Evolutionary conservation across 2,329 filamentous ascomycete species (phyloP).

Genomic region (Colletotrichum sp.): DNA sequence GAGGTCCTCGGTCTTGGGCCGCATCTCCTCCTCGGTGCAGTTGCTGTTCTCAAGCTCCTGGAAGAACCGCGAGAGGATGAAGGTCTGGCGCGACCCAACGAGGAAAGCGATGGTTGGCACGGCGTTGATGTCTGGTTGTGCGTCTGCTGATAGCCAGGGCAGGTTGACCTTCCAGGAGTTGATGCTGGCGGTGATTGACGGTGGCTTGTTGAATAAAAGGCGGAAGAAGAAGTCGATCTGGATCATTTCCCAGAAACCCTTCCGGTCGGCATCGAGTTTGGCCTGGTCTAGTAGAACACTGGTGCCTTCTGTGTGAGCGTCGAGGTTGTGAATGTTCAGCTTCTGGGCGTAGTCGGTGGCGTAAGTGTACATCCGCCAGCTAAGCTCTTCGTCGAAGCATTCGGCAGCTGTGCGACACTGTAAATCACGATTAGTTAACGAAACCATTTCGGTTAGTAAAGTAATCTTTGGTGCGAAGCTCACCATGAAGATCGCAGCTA

Average conservation of each 20-base stretch:
- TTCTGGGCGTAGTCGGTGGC: conserved; percentile 34
- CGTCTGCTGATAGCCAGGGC: conserved; percentile 32
- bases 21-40: conserved; percentile 23
- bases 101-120: conserved; percentile 31
- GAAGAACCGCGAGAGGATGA: conserved; percentile 34
- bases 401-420: conserved; percentile 32
- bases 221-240: conserved; percentile 36
- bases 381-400: conserved; percentile 36
- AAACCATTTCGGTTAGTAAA: accelerated
- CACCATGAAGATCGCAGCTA: conserved; percentile 34
- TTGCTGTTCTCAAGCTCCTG: not conserved
- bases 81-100: conserved; percentile 30
- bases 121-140: conserved; percentile 18
- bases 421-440: accelerated
- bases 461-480: accelerated
- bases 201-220: conserved; percentile 33
- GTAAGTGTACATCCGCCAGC: conserved; percentile 33
- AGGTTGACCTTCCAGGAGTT: conserved; percentile 34
- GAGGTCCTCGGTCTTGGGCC: conserved; percentile 30
- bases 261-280: conserved; percentile 27
- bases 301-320: conserved; percentile 18
- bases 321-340: conserved; percentile 35
- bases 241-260: conserved; percentile 36
- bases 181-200: conserved; percentile 27
- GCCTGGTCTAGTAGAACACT: not conserved